These are phyloP conservation scores for Daldinia bambusicola DNA, from an alignment of 495 filamentous ascomycete species.

Conservation along the genomic window DNA sequence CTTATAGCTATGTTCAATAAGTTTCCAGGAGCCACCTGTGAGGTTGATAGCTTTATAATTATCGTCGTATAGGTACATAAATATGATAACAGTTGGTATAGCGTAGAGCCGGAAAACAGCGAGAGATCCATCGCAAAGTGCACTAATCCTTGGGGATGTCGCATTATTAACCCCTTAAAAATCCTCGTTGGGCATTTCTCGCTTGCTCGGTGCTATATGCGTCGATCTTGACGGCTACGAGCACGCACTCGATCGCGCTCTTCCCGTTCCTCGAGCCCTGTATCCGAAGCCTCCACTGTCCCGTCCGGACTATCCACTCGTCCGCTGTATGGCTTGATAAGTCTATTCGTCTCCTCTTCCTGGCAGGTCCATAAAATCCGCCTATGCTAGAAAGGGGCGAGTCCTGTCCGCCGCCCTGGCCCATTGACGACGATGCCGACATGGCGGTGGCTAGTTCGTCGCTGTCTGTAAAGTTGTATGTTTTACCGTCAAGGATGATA, in stretches of 20 bases:
- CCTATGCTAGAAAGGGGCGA: constrained; percentile 49
- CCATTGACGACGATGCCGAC: constrained; percentile 49
- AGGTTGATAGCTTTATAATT: background rate
- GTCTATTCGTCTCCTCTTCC: constrained; percentile 63
- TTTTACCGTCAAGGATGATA: constrained; percentile 75
- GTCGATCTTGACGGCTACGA: constrained; percentile 85
- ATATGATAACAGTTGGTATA: background rate
- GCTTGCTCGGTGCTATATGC: constrained; percentile 72
- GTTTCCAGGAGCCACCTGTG: background rate
- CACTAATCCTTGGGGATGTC: background rate
- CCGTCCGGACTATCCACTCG: constrained; percentile 78
- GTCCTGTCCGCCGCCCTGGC: constrained; percentile 46
- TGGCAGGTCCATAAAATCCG: constrained; percentile 40
- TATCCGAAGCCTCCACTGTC: constrained; percentile 84
- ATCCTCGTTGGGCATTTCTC: constrained; percentile 74
- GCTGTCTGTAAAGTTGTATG: constrained; percentile 46
- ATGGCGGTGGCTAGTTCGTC: constrained; percentile 46
- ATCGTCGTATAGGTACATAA: background rate
- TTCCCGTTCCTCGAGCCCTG: constrained; percentile 62
- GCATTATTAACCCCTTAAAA: constrained; percentile 59
- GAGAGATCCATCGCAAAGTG: background rate
- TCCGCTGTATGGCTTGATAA: constrained; percentile 45
- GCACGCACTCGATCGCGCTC: constrained; percentile 69
- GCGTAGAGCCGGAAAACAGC: background rate
- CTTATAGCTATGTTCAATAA: background rate